Evolutionary conservation across 345 rosid species (phyloP).

Genomic region (Garcia nutans): DNA sequence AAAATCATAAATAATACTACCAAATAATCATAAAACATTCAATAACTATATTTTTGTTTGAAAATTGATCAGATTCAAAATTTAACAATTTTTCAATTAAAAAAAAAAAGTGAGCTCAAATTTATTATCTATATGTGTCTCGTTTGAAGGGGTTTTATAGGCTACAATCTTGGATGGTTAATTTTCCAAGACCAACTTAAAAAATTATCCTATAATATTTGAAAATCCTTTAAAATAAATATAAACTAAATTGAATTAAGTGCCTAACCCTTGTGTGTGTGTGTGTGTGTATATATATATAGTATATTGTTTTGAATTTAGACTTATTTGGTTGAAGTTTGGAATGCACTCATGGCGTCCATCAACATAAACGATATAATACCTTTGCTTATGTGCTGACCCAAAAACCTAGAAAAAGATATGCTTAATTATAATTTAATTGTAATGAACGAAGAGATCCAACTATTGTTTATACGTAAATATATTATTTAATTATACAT

Average conservation of each 20-base stretch:
- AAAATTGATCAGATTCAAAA: no score
- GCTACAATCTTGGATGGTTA: background rate
- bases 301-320: no score
- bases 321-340: slow-evolving; percentile 17
- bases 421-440: slow-evolving; percentile 2
- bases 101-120: no score
- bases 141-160: no score
- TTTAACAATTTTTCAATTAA: no score
- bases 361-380: slow-evolving; percentile 23
- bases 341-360: slow-evolving; percentile 46
- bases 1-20: no score
- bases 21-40: no score
- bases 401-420: slow-evolving; percentile 35
- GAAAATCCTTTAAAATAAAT: background rate
- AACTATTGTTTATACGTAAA: slow-evolving; percentile 23
- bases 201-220: no score
- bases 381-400: background rate
- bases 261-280: background rate
- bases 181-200: background rate
- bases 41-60: no score
- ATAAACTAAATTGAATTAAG: background rate
- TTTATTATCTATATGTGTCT: no score
- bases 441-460: slow-evolving; percentile 8
- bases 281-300: no score
- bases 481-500: no score